Base-by-base conservation (phyloP, 805 yeast species). In the Yarrowia sp. region DNA sequence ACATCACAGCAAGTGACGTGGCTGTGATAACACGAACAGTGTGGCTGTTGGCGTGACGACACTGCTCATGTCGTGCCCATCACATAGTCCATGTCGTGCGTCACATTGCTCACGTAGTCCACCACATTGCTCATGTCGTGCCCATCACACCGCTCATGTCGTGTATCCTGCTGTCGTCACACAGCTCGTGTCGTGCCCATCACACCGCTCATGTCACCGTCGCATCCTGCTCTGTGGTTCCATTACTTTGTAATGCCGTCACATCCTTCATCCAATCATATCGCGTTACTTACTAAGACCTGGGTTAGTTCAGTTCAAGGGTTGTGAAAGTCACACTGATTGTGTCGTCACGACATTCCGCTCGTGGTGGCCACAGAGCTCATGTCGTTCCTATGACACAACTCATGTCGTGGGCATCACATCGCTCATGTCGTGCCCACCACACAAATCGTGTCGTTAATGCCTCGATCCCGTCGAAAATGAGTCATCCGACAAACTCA, bases 241-340 rank as follows among this genome's bases (percentile, higher is more conserved):
- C n/a, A n/a, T n/a, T n/a, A n/a, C n/a, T n/a, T n/a, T n/a, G n/a
- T n/a, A n/a, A n/a, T n/a, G n/a, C 24, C 19, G 14, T 36, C 41
- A 14, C 18, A 25, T 25, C 27, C 9, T 6, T 7, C 8, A 13
- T 44, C 51, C 16, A 2, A 2, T 14, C 25, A 44, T 25, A 4
- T 25, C 33, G 16, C 8, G 6, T 13, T 35, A 53, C 59, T 53
- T 36, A 53, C 59, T 35, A 12, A 53, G 44, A 27, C 22, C 59
- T 53, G 59, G 81, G 55, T 47, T 47, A 47, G 55, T 47, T 27
- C n/a, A n/a, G 0, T 27, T 27, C n/a, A n/a, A n/a, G n/a, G n/a
- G n/a, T n/a, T n/a, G n/a, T n/a, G n/a, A n/a, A n/a, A n/a, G n/a
- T n/a, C n/a, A n/a, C n/a, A n/a, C n/a, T n/a, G n/a, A n/a, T n/a